Conservation (phyloP, 495 filamentous ascomycete species). For the Neurospora sp. region DNA sequence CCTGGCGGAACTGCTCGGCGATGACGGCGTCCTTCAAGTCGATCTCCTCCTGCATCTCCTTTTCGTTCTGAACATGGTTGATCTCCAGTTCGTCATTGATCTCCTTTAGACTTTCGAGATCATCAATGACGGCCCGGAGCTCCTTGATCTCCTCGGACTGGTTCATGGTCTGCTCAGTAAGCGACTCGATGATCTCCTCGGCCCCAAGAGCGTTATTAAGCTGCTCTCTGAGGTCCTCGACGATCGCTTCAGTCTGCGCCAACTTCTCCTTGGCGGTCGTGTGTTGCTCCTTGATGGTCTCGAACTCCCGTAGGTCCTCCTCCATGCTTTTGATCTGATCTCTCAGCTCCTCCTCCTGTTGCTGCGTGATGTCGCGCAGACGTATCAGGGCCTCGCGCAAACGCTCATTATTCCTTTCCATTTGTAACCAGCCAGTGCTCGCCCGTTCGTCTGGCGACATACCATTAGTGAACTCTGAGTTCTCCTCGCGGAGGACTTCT, state of each 20-base stretch:
- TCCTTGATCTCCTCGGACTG: conserved; percentile 77
- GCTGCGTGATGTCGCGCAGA: conserved; percentile 75
- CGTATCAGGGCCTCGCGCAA: conserved; percentile 78
- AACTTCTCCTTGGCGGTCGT: conserved; percentile 61
- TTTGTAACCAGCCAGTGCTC: conserved; percentile 78
- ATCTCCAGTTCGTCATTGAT: conserved; percentile 89
- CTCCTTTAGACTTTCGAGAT: conserved; percentile 79
- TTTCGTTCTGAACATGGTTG: conserved; percentile 85
- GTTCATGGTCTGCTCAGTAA: conserved; percentile 73
- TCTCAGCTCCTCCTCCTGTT: conserved; percentile 71
- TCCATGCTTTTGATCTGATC: conserved; percentile 70
- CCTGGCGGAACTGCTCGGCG: conserved; percentile 60
- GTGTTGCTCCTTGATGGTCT: conserved; percentile 59
- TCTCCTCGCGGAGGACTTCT: conserved; percentile 80
- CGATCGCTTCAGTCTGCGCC: conserved; percentile 57
- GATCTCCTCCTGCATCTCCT: conserved; percentile 87
- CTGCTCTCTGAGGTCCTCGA: conserved; percentile 84
- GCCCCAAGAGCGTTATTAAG: conserved; percentile 78
- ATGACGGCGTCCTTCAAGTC: conserved; percentile 72
- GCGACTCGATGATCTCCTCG: conserved; percentile 87
- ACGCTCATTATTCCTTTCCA: conserved; percentile 82
- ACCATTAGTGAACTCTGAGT: conserved; percentile 67
- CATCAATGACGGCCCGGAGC: conserved; percentile 67
- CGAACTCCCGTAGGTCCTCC: conserved; percentile 65
- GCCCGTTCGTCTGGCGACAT: conserved; percentile 83